Evolutionary conservation across 2,329 filamentous ascomycete genomes (phyloP), one percentile per base, ranked within the genome.

Genomic region (Nigrospora sphaerica): DNA sequence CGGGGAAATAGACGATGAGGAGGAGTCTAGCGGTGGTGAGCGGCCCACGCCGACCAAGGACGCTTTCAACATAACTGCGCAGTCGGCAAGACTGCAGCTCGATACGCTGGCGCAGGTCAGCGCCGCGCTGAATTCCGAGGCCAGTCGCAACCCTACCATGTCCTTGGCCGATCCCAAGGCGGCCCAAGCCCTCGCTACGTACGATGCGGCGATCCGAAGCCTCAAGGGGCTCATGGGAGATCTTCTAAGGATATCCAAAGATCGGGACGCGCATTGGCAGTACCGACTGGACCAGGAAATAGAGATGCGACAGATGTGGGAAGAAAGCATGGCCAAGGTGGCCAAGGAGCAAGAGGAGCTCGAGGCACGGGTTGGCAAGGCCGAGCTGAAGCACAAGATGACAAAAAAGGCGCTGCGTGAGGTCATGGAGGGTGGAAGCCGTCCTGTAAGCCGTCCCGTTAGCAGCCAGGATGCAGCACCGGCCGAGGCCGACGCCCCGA

Each of bases 241-340:
- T 62, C 74, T 98, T 10, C 73, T 96, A 40, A 88, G 91, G 43
- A 97, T 98, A 58, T 92, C 91, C 10, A 85, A 87, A 57, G 93
- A 98, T 61, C 86, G 95, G 44, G 93, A 98, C 65, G 83, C 89
- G 1, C 95, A 95, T 63, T 98, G 93, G 93, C 92, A 97, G 64
- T 95, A 95, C 62, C 84, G 91, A 13, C 74, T 98, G 36, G 91
- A 95, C 55, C 85, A 90, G 45, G 93, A 98, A 68, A 84, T 85
- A 38, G 88, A 95, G 62, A 85, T 97, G 69, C 83, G 93, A 34
- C 85, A 88, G 49, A 88, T 98, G 81, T 98, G 93, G 93, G 93
- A 98, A 67, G 93, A 98, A 59, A 97, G 91, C 67, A 96, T 98
- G 93, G 90, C 93, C 11, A 84, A 91, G 57, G 86, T 98, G n/a